Percentiles rank a stretch among this genome's conserved stretches.
These are phyloP conservation scores for Rosa multiflora DNA, from an alignment of 306 rosid genomes.

Conservation along the genomic window DNA sequence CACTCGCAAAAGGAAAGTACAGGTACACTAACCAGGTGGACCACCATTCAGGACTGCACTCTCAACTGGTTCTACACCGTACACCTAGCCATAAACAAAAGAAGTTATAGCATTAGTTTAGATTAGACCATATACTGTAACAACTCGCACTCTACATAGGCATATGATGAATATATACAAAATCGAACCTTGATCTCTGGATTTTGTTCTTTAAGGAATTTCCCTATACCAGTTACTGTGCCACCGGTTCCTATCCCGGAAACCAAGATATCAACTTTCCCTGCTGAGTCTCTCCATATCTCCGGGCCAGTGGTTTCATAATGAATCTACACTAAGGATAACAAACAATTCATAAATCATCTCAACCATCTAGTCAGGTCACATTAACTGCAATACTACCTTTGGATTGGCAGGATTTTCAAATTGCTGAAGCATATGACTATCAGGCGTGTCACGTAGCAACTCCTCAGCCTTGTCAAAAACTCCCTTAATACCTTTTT, in stretches of 20 bases:
- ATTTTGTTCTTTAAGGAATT: conserved; percentile 72
- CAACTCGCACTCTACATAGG: not conserved
- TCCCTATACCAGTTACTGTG: conserved; percentile 66
- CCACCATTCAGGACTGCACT: conserved; percentile 85
- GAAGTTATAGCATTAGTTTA: conserved; percentile 3
- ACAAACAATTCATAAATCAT: not conserved
- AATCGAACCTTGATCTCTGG: conserved; percentile 63
- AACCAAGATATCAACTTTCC: conserved; percentile 62
- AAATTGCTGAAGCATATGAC: conserved; percentile 54
- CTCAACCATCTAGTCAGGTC: conserved; percentile 5
- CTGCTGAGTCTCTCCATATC: conserved; percentile 83
- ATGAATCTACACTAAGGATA: conserved; percentile 52
- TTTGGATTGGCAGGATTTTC: conserved; percentile 70
- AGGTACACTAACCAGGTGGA: conserved; percentile 48
- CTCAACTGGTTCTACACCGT: conserved; percentile 79
- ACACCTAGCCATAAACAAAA: conserved; percentile 38
- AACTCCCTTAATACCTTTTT: conserved; percentile 49
- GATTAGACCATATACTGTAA: not conserved
- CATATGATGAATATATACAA: not conserved
- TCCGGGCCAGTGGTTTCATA: conserved; percentile 91
- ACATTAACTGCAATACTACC: conserved; percentile 30
- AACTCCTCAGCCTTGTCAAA: conserved; percentile 59
- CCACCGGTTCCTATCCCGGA: conserved; percentile 90
- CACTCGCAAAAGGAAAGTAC: not conserved
- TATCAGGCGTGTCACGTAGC: conserved; percentile 46